Percentiles rank a stretch among this genome's conserved stretches.
These are phyloP conservation scores for Wickerhamiella musiphila DNA, from an alignment of 805 yeast species.

Conservation along the genomic window DNA sequence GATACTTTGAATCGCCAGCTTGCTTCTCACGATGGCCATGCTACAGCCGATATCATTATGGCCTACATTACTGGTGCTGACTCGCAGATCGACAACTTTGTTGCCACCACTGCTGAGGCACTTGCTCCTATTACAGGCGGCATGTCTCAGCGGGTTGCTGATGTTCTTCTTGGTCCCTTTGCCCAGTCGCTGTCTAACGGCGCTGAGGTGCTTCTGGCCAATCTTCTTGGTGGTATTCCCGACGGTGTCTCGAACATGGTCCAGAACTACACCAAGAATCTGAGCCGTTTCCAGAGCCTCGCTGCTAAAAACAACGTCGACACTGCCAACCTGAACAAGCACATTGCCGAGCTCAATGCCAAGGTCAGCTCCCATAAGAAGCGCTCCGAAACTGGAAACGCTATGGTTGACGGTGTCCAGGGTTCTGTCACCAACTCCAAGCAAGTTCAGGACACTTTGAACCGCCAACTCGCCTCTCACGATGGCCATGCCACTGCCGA, in stretches of 20 bases:
- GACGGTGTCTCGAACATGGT: constrained; percentile 8
- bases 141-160: constrained; percentile 9
- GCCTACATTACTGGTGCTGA: constrained; percentile 19
- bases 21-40: constrained; percentile 4
- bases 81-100: constrained; percentile 19
- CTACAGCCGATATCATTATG: constrained; percentile 6
- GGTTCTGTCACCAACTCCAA: constrained; percentile 12
- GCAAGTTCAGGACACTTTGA: constrained; percentile 12
- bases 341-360: background rate
- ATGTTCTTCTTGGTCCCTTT: constrained; percentile 11
- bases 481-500: constrained; percentile 7
- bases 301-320: constrained; percentile 10
- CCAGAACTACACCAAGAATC: constrained; percentile 6
- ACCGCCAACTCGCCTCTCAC: constrained; percentile 7
- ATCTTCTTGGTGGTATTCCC: constrained; percentile 6
- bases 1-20: constrained; percentile 7
- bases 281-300: constrained; percentile 7
- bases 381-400: background rate
- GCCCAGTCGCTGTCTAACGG: constrained; percentile 16
- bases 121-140: constrained; percentile 12
- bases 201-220: constrained; percentile 12
- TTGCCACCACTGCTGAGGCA: constrained; percentile 10
- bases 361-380: background rate
- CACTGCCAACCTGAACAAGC: constrained; percentile 2
- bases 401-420: constrained; percentile 4